phyloP scores from a whole-genome alignment of 768 basidiomycete genomes.

The Hygrophorus pudorinus region DNA sequence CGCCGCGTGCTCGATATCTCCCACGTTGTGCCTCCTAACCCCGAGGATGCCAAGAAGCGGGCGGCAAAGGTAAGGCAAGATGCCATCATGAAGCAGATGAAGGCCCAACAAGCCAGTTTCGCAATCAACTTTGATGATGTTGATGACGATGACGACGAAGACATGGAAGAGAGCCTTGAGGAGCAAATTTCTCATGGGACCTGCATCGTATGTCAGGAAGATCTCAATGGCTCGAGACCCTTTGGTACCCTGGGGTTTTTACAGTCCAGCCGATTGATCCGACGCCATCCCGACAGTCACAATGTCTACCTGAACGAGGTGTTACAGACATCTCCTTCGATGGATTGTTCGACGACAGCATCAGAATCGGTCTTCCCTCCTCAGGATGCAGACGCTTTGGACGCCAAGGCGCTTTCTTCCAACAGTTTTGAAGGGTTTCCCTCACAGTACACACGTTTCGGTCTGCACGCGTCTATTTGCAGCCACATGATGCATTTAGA shows the following conservation, averaged over 20 bases:
- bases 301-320: conserved; percentile 64
- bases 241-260: conserved; percentile 85
- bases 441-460: conserved; percentile 65
- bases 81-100: conserved; percentile 94
- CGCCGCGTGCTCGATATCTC: conserved; percentile 32
- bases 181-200: conserved; percentile 62
- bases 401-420: conserved; percentile 29
- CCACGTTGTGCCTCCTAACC: conserved; percentile 28
- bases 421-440: conserved; percentile 71
- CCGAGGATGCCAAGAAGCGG: conserved; percentile 65
- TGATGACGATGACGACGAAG: conserved; percentile 63
- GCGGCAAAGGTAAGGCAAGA: conserved; percentile 89
- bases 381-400: conserved; percentile 34
- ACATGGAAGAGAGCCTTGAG: conserved; percentile 39
- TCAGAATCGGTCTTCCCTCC: conserved; percentile 37
- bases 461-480: conserved; percentile 80
- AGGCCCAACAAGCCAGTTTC: conserved; percentile 82
- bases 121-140: conserved; percentile 68
- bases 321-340: conserved; percentile 46
- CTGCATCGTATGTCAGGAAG: conserved; percentile 99
- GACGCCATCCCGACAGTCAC: conserved; percentile 64
- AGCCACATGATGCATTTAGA: conserved; percentile 96
- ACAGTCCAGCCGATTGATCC: conserved; percentile 79
- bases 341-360: conserved; percentile 43
- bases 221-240: conserved; percentile 56